Percentiles rank a stretch among this genome's conserved stretches.
Conservation (phyloP, 164 flowering plant genomes). For the Nymphaea colorata region DNA sequence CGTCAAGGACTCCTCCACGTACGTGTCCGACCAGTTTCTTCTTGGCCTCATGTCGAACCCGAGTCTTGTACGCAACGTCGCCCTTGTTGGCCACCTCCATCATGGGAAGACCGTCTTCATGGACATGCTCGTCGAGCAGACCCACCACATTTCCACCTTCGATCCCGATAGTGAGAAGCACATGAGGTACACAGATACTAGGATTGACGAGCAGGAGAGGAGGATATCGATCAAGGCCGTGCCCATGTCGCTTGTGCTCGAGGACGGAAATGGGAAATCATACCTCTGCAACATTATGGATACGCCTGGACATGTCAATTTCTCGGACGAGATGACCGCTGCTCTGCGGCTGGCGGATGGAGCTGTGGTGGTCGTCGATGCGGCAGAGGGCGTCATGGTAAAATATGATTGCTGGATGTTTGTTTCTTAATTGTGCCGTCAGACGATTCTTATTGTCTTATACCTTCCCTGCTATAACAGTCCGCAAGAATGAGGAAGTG, state of each 20-base stretch:
- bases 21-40: slow-evolving; percentile 83
- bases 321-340: slow-evolving; percentile 99
- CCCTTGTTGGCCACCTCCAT: slow-evolving; percentile 86
- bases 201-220: slow-evolving; percentile 98
- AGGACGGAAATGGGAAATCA: slow-evolving; percentile 86
- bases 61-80: slow-evolving; percentile 79
- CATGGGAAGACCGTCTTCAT: slow-evolving; percentile 93
- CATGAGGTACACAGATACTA: slow-evolving; percentile 94
- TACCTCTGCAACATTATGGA: slow-evolving; percentile 93
- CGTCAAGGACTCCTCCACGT: slow-evolving; percentile 81
- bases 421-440: not conserved
- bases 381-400: slow-evolving; percentile 29
- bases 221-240: slow-evolving; percentile 89
- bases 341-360: slow-evolving; percentile 97
- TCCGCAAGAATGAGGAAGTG: no score
- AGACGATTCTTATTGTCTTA: not conserved
- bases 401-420: not conserved
- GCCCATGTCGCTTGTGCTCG: slow-evolving; percentile 96
- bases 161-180: slow-evolving; percentile 84
- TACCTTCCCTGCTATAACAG: no score
- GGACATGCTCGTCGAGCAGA: slow-evolving; percentile 99
- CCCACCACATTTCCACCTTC: slow-evolving; percentile 82
- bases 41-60: slow-evolving; percentile 94
- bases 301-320: slow-evolving; percentile 94
- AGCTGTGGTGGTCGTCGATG: slow-evolving; percentile 50